Evolutionary conservation across 2,329 filamentous ascomycete species (phyloP).

Genomic region (Diplodia intermedia): DNA sequence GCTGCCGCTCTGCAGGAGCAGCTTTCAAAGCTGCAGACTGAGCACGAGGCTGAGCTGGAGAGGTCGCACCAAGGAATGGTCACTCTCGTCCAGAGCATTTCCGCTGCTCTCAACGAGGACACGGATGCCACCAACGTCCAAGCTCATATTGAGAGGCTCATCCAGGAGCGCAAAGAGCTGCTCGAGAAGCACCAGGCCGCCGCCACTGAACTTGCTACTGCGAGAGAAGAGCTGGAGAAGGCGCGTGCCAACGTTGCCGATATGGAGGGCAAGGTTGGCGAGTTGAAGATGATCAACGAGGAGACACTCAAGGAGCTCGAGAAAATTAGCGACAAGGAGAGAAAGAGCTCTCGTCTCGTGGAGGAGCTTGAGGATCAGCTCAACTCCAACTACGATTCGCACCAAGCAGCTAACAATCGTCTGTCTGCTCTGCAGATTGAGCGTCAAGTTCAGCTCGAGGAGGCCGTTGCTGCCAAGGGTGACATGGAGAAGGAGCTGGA

Average conservation of each 20-base stretch:
- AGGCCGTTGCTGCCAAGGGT: conserved; percentile 49
- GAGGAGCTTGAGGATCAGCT: conserved; percentile 97
- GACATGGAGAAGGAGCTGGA: conserved; percentile 70
- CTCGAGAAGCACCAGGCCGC: conserved; percentile 52
- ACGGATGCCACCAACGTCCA: conserved; percentile 53
- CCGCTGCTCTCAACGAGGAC: conserved; percentile 68
- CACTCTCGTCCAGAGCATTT: conserved; percentile 70
- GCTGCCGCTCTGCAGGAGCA: conserved; percentile 46
- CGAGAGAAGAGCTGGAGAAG: conserved; percentile 53
- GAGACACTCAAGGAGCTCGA: conserved; percentile 65
- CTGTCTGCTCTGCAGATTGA: conserved; percentile 71
- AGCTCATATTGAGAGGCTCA: conserved; percentile 52
- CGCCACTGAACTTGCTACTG: conserved; percentile 50
- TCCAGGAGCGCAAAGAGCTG: conserved; percentile 55
- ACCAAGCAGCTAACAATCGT: conserved; percentile 82
- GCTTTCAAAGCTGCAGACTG: conserved; percentile 33
- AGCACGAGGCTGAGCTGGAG: conserved; percentile 63
- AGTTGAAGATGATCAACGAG: conserved; percentile 58
- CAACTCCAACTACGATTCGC: conserved; percentile 92
- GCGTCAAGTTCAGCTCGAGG: conserved; percentile 52
- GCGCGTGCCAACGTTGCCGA: conserved; percentile 48
- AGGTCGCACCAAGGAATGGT: conserved; percentile 65
- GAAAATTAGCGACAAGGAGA: conserved; percentile 69
- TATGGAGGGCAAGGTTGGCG: conserved; percentile 53
- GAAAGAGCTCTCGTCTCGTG: conserved; percentile 89